These are phyloP conservation scores for Podaxis sp. DNA, from an alignment of 768 basidiomycete genomes.

Conservation along the genomic window DNA sequence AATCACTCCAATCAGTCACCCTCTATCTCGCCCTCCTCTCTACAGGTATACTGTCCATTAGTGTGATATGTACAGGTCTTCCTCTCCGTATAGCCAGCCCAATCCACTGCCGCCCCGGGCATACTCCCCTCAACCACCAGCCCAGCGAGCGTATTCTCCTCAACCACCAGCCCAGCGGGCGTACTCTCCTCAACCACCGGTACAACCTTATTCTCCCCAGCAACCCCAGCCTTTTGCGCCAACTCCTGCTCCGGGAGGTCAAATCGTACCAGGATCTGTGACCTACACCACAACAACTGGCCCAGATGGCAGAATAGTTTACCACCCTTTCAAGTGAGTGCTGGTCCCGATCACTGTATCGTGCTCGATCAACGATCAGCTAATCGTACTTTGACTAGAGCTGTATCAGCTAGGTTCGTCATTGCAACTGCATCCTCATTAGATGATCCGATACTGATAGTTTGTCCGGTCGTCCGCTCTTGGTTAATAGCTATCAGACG, in stretches of 20 bases:
- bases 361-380: conserved; percentile 14
- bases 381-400: conserved; percentile 43
- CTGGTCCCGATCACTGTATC: conserved; percentile 1
- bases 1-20: not conserved
- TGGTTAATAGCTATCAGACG: conserved; percentile 64
- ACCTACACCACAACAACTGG: conserved; percentile 70
- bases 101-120: conserved; percentile 14
- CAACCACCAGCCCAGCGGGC: conserved; percentile 19
- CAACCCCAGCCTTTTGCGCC: not conserved
- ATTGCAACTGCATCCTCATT: conserved; percentile 17
- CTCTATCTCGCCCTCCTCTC: not conserved
- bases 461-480: conserved; percentile 23
- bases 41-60: not conserved
- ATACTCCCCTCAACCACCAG: conserved; percentile 8
- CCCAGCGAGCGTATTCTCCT: conserved; percentile 19
- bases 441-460: conserved; percentile 10
- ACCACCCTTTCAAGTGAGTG: conserved; percentile 67
- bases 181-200: conserved; percentile 6
- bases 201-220: conserved; percentile 8
- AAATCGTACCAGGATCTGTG: conserved; percentile 65
- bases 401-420: conserved; percentile 69
- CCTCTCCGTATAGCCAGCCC: conserved; percentile 23
- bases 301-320: conserved; percentile 60
- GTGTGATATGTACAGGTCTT: conserved; percentile 20
- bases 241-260: conserved; percentile 21